Base-by-base conservation (phyloP, 257 asterid species). In the Prunella vulgaris region DNA sequence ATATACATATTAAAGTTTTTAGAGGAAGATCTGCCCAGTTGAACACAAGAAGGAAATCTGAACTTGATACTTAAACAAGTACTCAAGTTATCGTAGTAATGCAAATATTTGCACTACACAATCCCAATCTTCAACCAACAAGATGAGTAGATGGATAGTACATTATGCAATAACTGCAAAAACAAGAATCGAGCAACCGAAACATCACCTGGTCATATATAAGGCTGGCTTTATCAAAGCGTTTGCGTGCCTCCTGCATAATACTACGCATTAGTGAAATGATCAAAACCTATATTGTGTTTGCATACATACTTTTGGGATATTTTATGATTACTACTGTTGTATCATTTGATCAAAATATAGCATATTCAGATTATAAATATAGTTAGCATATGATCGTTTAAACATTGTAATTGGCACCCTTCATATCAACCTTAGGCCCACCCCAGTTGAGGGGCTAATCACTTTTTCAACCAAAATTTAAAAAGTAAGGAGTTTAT, bases 171-270 rank as follows among this genome's bases (percentile, higher is more conserved):
- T 37, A 38, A 62, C 53, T 28, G 58, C 66, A 66, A 60, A 62
- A n/a, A 58, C 20, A 52, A 22, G 30, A 68, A 63, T 7, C 25
- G 7, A 56, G 42, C 56, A 69, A 37, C 68, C 66, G 13, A 68
- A 81, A 71, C 63, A 68, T 77, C 69, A 95, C 98, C 98, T 95
- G 99, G 75, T 95, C 99, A 82, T 95, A 92, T 60, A 86, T 84
- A 81, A 95, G 95, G 75, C 97, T 95, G 60, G 98, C 95, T 86
- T 89, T 95, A 84, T 95, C 99, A 83, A 95, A 89, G 57, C 89
- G 88, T 79, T 95, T 95, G 54, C 99, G 86, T 61, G 98, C 95
- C 84, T 95, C 99, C 99, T 95, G 91, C 90, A 81, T 69, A 30
- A 57, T 63, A 79, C 63, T 69, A 52, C 71, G 71, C 48, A 72